Percentiles rank a stretch among this genome's conserved stretches.
phyloP scores from a whole-genome alignment of 345 rosid genomes.

The Physaria fendleri region DNA sequence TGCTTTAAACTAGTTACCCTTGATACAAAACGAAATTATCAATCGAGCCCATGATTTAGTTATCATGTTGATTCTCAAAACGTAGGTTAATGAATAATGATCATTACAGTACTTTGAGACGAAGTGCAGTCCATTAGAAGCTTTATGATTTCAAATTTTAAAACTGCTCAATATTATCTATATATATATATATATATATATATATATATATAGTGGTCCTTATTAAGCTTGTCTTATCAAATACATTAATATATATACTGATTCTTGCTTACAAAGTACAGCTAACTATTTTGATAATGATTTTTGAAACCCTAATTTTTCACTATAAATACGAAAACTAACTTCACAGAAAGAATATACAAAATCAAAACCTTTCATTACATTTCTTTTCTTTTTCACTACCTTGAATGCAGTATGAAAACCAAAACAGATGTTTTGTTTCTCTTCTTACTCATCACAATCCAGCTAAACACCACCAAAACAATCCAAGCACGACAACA shows the following conservation, averaged over 20 bases:
- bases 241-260: not conserved
- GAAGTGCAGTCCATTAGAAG: slow-evolving; percentile 21
- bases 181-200: too few species aligned
- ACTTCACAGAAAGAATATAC: slow-evolving; percentile 13
- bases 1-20: too few species aligned
- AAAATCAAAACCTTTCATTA: slow-evolving; percentile 1
- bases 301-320: slow-evolving; percentile 2
- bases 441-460: slow-evolving; percentile 10
- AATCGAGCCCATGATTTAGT: too few species aligned
- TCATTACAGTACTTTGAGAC: slow-evolving; percentile 9
- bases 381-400: not conserved
- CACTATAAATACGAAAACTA: slow-evolving; percentile 19
- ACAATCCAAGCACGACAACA: slow-evolving; percentile 35
- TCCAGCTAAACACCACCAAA: slow-evolving; percentile 9
- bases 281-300: not conserved
- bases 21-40: too few species aligned
- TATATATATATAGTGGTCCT: too few species aligned
- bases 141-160: slow-evolving; percentile 10
- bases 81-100: not conserved
- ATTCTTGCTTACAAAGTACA: not conserved
- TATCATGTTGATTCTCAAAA: not conserved
- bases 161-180: too few species aligned
- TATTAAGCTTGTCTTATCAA: slow-evolving; percentile 3
- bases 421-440: slow-evolving; percentile 21
- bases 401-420: slow-evolving; percentile 14